A percentile compares a stretch with the other conserved stretches of the same genome.
Conservation (phyloP, 192 early-diverging fungal species). For the Rhizophagus prolifer region DNA sequence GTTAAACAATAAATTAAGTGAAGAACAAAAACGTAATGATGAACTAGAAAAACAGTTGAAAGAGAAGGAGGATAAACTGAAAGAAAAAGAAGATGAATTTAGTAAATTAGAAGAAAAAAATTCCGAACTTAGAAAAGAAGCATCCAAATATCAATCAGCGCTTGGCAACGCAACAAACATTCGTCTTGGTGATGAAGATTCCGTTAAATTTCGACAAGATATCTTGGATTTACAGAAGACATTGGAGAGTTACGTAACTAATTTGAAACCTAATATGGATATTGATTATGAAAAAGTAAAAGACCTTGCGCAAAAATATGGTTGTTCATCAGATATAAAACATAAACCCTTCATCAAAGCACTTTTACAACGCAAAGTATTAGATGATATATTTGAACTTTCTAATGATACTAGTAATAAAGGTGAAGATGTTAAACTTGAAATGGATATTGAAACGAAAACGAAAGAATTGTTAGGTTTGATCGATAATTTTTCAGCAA, state of each 20-base stretch:
- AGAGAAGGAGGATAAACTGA: background rate
- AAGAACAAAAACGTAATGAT: too few relatives aligned
- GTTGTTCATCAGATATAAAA: too few relatives aligned
- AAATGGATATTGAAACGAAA: background rate
- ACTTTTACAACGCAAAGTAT: background rate
- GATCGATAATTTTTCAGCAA: background rate
- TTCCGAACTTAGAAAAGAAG: slow-evolving; percentile 6
- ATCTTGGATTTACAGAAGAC: background rate
- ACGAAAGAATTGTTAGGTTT: background rate
- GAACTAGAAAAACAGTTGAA: background rate
- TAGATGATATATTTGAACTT: background rate
- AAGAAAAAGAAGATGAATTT: background rate
- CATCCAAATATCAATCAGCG: background rate
- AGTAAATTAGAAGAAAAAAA: background rate
- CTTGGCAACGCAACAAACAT: background rate
- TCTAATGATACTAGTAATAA: background rate
- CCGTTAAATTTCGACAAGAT: background rate
- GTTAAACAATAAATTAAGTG: too few relatives aligned
- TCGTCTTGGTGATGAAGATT: background rate
- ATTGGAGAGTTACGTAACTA: background rate
- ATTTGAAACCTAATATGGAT: background rate
- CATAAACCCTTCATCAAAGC: background rate
- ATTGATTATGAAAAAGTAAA: too few relatives aligned
- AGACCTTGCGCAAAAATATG: background rate
- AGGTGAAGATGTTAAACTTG: background rate